Conservation (phyloP, 352 stramenopile genomes). For the Phytophthora boehmeriae region DNA sequence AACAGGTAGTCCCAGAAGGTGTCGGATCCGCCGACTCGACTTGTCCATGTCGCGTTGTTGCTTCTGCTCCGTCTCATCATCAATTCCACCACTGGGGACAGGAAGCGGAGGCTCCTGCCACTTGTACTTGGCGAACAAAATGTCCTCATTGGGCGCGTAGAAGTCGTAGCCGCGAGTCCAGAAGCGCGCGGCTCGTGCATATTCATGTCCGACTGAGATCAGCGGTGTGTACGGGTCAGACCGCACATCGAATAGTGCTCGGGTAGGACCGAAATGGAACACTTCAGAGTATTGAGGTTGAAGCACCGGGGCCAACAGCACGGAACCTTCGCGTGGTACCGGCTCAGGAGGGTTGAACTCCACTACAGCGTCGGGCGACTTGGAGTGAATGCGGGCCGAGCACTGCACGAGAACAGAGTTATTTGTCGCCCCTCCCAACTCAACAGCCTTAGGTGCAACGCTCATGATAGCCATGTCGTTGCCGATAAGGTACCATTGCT, state of each 20-base stretch:
- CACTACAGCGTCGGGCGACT: conserved; percentile 61
- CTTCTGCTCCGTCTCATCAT: conserved; percentile 20
- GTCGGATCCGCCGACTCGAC: conserved; percentile 70
- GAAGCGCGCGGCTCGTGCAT: conserved; percentile 79
- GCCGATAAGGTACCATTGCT: conserved; percentile 81
- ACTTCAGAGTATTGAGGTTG: conserved; percentile 84
- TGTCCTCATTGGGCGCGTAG: conserved; percentile 70
- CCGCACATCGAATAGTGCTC: conserved; percentile 63
- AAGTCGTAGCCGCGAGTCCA: conserved; percentile 90
- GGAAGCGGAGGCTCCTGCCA: conserved; percentile 43
- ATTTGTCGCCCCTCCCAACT: conserved; percentile 43
- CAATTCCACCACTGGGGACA: conserved; percentile 13
- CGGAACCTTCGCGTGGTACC: conserved; percentile 35
- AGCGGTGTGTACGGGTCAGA: conserved; percentile 77
- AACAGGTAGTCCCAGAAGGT: conserved; percentile 56
- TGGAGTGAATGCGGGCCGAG: conserved; percentile 82
- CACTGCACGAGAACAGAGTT: conserved; percentile 69
- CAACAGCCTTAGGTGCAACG: conserved; percentile 62
- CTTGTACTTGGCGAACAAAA: conserved; percentile 71
- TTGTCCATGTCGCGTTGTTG: conserved; percentile 28
- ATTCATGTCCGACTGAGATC: conserved; percentile 70
- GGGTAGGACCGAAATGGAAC: conserved; percentile 79
- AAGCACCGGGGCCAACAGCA: conserved; percentile 54
- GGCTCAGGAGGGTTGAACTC: conserved; percentile 82
- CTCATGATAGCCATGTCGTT: conserved; percentile 86